Base-by-base conservation (phyloP, 768 basidiomycete species). In the Dacryopinax primogenitus region DNA sequence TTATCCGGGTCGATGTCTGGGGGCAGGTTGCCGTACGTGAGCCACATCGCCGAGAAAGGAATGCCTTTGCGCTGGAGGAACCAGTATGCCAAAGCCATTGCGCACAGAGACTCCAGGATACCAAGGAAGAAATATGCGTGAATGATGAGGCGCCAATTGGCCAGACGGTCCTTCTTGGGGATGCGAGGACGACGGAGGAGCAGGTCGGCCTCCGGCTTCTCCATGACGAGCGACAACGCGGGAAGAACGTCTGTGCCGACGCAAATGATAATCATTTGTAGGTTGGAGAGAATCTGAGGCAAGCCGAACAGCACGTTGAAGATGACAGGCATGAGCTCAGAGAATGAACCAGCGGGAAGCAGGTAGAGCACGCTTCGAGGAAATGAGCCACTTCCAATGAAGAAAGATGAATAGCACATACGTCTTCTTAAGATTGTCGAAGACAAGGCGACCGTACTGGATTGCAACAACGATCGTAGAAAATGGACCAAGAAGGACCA, bases 71-170 rank as follows among this genome's bases (percentile, higher is more conserved):
- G 75, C 32, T 83, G 77, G 12, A 83, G 70, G 63, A 70, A 76
- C 76, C 77, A 81, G 69, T 78, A 80, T 2, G 77, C 77, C 76
- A 12, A 36, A 35, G 66, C 70, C 76, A 80, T 78, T 0, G 81
- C 78, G 37, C 78, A 79, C 28, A 81, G 71, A 16, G 76, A 78
- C 67, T 82, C 79, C 12, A 79, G 23, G 3, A 83, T 32, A 1
- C 81, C 81, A n/a, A 84, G 68, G 72, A 85, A 84, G 3, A 78
- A 74, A 70, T 85, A 86, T 0, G 83, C 83, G 12, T 86, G 85
- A 2, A 80, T 66, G 70, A 82, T 77, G 64, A 82, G 72, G 65
- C 76, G 79, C 75, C 77, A 76, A 68, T 84, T 77, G 3, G 80
- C 82, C 11, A 86, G 76, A 15, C 81, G 76, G 64, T 86, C 84